A percentile compares a stretch with the other conserved stretches of the same genome.
phyloP scores from a whole-genome alignment of 768 basidiomycete species.

The Lactarius vividus region DNA sequence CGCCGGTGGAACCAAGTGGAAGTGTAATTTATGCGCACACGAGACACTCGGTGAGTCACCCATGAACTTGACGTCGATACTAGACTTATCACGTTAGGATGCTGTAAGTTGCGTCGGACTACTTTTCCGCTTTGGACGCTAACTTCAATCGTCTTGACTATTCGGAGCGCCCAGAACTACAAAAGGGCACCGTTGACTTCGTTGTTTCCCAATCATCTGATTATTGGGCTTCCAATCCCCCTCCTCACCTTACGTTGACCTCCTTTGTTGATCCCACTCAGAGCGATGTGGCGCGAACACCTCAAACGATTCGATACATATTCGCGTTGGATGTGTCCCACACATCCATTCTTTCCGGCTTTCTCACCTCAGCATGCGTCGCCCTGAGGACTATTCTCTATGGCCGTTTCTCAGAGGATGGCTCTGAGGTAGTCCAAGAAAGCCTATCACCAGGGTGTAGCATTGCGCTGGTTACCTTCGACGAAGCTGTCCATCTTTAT shows the following conservation, averaged over 20 bases:
- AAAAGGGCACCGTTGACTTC: constrained; percentile 91
- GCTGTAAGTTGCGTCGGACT: constrained; percentile 65
- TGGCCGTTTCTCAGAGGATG: constrained; percentile 47
- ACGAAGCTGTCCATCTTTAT: constrained; percentile 80
- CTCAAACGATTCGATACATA: constrained; percentile 69
- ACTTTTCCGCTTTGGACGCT: constrained; percentile 81
- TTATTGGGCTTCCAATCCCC: constrained; percentile 82
- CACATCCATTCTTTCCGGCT: constrained; percentile 64
- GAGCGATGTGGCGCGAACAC: constrained; percentile 44
- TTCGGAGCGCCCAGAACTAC: constrained; percentile 77
- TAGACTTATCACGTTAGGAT: constrained; percentile 4
- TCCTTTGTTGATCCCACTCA: constrained; percentile 51
- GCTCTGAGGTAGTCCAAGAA: constrained; percentile 37
- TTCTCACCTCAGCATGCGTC: constrained; percentile 63
- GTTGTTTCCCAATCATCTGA: constrained; percentile 59
- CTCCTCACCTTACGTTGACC: constrained; percentile 49
- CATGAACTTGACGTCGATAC: background rate
- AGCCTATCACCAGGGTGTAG: constrained; percentile 54
- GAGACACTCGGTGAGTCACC: constrained; percentile 73
- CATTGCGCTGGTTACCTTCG: constrained; percentile 83
- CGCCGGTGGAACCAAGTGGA: constrained; percentile 82
- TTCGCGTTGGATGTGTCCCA: constrained; percentile 85
- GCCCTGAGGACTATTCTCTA: constrained; percentile 63
- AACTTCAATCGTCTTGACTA: constrained; percentile 80
- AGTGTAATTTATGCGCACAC: constrained; percentile 85